A percentile compares a stretch with the other conserved stretches of the same genome.
These are phyloP conservation scores for Rhizophagus sp. DNA, from an alignment of 192 early-diverging fungal genomes.

Conservation along the genomic window DNA sequence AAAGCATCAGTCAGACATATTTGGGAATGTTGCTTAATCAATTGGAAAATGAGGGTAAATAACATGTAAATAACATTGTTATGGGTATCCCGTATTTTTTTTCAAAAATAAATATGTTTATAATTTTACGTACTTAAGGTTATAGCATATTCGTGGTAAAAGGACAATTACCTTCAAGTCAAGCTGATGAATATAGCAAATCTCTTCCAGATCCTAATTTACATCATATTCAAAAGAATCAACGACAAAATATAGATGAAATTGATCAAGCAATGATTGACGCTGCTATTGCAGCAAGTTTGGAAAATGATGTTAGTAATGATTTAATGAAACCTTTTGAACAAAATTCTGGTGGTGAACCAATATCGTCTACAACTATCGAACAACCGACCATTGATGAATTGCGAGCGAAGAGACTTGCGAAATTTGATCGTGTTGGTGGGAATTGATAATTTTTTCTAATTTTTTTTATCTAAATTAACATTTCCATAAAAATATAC, in stretches of 20 bases:
- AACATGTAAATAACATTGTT: neutral
- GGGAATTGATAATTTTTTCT: neutral
- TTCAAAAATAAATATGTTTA: neutral
- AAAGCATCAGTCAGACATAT: slow-evolving; percentile 69
- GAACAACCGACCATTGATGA: slow-evolving; percentile 7
- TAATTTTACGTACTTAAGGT: slow-evolving; percentile 12
- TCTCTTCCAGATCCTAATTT: slow-evolving; percentile 7
- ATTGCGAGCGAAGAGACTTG: slow-evolving; percentile 18
- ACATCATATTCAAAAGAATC: neutral
- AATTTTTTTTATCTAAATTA: too few species aligned
- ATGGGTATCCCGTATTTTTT: neutral
- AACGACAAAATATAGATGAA: neutral
- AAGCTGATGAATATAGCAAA: slow-evolving; percentile 23
- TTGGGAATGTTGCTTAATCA: slow-evolving; percentile 56
- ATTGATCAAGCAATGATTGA: slow-evolving; percentile 11
- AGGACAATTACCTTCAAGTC: slow-evolving; percentile 12
- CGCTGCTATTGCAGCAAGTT: slow-evolving; percentile 27
- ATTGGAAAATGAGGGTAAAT: slow-evolving; percentile 44
- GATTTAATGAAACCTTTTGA: neutral
- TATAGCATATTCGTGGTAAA: slow-evolving; percentile 47
- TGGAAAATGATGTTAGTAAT: slow-evolving; percentile 11
- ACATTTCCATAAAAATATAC: too few species aligned
- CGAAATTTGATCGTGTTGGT: neutral
- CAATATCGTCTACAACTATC: neutral
- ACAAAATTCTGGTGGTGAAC: neutral